phyloP scores from a whole-genome alignment of 495 filamentous ascomycete genomes.

The Talaromyces nanjingensis region DNA sequence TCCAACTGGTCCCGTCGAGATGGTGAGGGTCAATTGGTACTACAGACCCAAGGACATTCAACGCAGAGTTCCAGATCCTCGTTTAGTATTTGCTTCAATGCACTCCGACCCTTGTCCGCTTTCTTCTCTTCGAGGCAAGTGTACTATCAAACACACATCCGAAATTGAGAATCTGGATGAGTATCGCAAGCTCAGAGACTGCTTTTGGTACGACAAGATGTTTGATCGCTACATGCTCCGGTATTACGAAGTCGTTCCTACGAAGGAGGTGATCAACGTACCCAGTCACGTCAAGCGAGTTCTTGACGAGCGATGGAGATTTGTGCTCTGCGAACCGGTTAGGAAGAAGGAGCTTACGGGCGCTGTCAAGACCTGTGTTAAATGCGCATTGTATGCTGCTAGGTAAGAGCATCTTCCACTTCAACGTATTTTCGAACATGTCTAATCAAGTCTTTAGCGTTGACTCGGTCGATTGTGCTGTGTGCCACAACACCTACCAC shows the following conservation, averaged over 20 bases:
- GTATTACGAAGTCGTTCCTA: conserved; percentile 93
- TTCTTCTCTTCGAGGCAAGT: conserved; percentile 86
- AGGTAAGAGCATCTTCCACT: conserved; percentile 49
- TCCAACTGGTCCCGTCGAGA: conserved; percentile 65
- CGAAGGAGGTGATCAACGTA: conserved; percentile 89
- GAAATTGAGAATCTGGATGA: conserved; percentile 78
- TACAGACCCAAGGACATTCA: conserved; percentile 95
- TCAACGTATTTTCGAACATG: no score
- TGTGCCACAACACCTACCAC: conserved; percentile 92
- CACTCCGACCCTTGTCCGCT: conserved; percentile 95
- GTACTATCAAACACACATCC: conserved; percentile 75
- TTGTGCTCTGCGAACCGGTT: conserved; percentile 83
- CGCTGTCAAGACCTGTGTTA: conserved; percentile 93
- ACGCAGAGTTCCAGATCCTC: conserved; percentile 80
- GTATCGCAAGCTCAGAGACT: conserved; percentile 75
- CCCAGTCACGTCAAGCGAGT: conserved; percentile 89
- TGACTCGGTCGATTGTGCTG: conserved; percentile 95
- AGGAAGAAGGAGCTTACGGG: conserved; percentile 92
- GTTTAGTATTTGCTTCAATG: conserved; percentile 92
- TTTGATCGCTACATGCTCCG: conserved; percentile 98
- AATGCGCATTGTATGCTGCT: conserved; percentile 82
- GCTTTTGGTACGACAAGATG: conserved; percentile 96
- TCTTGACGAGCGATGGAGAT: conserved; percentile 91
- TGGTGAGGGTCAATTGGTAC: conserved; percentile 94
- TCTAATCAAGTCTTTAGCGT: no score